Conservation (phyloP, 176 grass and related monocot genomes). For the Bothriochloa decipiens region DNA sequence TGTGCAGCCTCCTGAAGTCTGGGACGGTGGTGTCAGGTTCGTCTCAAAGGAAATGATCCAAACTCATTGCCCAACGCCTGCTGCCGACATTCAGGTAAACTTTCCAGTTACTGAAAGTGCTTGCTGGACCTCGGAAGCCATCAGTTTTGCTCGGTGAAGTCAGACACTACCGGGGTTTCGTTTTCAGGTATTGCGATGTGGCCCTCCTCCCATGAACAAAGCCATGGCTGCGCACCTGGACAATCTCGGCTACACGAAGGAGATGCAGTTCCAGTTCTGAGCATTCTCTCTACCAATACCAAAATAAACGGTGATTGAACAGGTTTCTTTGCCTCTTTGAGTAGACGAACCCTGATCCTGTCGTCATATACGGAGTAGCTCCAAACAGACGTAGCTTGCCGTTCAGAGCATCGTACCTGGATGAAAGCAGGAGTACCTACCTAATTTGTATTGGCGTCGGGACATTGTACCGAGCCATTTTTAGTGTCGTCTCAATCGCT, state of each 20-base stretch:
- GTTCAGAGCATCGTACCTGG: not conserved
- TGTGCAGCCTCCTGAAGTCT: constrained; percentile 70
- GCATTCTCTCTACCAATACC: not conserved
- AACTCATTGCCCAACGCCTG: constrained; percentile 69
- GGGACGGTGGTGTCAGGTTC: constrained; percentile 86
- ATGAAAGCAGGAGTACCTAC: not conserved
- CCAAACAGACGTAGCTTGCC: not conserved
- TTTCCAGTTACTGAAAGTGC: not conserved
- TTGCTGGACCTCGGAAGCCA: not conserved
- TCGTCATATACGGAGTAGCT: not conserved
- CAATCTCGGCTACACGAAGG: constrained; percentile 82
- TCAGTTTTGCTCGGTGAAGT: not conserved
- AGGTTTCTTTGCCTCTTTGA: not conserved
- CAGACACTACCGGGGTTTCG: not conserved
- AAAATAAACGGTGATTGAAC: not conserved
- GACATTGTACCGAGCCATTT: not conserved
- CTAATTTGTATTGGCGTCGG: not conserved
- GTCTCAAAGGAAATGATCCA: constrained; percentile 95
- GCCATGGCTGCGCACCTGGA: constrained; percentile 86
- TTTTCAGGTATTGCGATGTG: constrained; percentile 89
- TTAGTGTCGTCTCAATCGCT: not conserved
- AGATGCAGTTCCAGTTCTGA: constrained; percentile 97
- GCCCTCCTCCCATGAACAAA: constrained; percentile 97
- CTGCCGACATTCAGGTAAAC: constrained; percentile 79
- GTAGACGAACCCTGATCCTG: not conserved